A percentile compares a stretch with the other conserved stretches of the same genome.
These are phyloP conservation scores for Balamuthia mandrillaris DNA, from an alignment of 208 protist species.

Conservation along the genomic window DNA sequence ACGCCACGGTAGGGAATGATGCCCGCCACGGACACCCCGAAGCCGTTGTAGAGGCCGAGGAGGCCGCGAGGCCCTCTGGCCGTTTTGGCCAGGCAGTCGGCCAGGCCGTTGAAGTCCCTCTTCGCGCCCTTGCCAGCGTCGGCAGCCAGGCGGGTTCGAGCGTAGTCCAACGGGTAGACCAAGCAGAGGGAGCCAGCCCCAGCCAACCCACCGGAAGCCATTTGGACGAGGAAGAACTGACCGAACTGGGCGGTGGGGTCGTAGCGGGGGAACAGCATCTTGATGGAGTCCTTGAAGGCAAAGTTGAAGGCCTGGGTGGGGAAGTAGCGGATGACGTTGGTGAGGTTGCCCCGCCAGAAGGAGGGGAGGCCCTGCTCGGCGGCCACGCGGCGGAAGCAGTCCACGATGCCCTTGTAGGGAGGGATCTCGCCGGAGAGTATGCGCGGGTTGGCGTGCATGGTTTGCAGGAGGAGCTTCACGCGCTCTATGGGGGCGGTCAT, in stretches of 20 bases:
- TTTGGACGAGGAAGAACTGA: conserved; percentile 87
- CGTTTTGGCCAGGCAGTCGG: conserved; percentile 87
- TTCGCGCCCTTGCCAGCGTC: conserved; percentile 61
- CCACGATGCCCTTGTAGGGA: conserved; percentile 88
- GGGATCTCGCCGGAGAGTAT: conserved; percentile 49
- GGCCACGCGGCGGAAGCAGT: conserved; percentile 89
- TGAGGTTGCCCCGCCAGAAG: conserved; percentile 93
- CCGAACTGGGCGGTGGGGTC: conserved; percentile 53
- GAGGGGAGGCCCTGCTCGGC: conserved; percentile 86
- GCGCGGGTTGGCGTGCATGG: conserved; percentile 46
- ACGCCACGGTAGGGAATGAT: conserved; percentile 94
- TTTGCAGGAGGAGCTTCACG: conserved; percentile 91
- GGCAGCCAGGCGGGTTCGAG: conserved; percentile 89
- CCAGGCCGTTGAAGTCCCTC: conserved; percentile 90
- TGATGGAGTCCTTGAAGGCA: conserved; percentile 89
- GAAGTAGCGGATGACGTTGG: conserved; percentile 97
- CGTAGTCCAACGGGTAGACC: conserved; percentile 96
- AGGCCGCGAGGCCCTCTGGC: conserved; percentile 43
- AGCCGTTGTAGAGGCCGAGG: conserved; percentile 89
- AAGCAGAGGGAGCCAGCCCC: conserved; percentile 90
- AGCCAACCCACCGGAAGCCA: conserved; percentile 91
- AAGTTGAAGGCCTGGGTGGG: conserved; percentile 97
- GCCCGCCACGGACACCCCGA: conserved; percentile 88
- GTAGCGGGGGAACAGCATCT: conserved; percentile 80
- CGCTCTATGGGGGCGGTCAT: conserved; percentile 90